Conservation (phyloP, 345 rosid species). For the Salix dunnii region DNA sequence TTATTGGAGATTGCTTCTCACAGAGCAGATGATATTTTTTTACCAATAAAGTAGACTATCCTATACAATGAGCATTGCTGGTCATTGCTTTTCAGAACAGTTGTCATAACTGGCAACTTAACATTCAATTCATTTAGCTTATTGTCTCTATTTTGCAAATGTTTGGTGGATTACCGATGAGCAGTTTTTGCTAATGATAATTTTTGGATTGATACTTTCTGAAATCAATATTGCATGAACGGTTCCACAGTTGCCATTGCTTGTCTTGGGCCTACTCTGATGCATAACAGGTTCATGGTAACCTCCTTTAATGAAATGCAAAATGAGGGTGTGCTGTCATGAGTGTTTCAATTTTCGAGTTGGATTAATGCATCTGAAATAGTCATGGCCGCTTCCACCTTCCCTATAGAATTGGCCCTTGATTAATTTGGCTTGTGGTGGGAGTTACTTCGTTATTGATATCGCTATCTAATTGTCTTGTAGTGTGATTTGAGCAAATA, state of each 20-base stretch:
- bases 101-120: not conserved
- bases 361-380: not conserved
- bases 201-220: not conserved
- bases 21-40: not conserved
- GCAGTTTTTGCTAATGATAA: not conserved
- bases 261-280: not conserved
- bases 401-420: not conserved
- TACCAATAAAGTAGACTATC: not conserved
- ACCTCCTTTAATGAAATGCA: not conserved
- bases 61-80: not conserved
- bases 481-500: not conserved
- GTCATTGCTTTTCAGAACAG: not conserved
- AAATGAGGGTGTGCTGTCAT: not conserved
- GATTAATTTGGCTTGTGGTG: too few species aligned
- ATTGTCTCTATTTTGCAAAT: not conserved
- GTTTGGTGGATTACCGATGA: not conserved
- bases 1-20: not conserved
- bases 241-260: not conserved
- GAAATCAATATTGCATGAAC: not conserved
- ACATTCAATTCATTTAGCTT: constrained; percentile 1
- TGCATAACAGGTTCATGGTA: not conserved
- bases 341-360: not conserved
- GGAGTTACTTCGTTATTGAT: too few species aligned
- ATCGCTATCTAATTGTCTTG: too few species aligned
- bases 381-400: not conserved